Percentiles rank a stretch among this genome's conserved stretches.
These are phyloP conservation scores for Hordeum pubiflorum DNA, from an alignment of 202 grass and related monocot species.

Conservation along the genomic window DNA sequence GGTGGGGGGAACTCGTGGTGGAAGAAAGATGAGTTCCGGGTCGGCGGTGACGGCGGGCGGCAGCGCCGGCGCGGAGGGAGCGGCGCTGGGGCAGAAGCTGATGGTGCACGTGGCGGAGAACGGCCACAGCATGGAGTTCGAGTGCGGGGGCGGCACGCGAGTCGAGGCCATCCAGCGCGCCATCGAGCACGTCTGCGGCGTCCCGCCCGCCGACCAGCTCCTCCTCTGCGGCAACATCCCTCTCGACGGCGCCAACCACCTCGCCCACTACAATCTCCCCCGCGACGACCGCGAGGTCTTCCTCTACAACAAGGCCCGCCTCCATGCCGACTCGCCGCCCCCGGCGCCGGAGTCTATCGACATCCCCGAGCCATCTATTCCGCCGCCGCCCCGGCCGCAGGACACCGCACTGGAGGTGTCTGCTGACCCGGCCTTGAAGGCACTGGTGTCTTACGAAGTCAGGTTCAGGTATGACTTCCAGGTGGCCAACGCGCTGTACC, in stretches of 20 bases:
- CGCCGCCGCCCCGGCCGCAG: constrained; percentile 33
- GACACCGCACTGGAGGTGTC: constrained; percentile 46
- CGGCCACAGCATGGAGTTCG: constrained; percentile 84
- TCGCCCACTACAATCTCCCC: constrained; percentile 85
- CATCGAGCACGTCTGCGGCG: constrained; percentile 53
- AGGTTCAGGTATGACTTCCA: constrained; percentile 85
- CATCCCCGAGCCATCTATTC: constrained; percentile 46
- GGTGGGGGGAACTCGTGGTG: not conserved
- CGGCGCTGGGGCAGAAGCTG: constrained; percentile 60
- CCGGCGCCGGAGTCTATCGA: constrained; percentile 60
- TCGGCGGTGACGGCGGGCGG: constrained; percentile 74
- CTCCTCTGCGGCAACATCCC: constrained; percentile 77
- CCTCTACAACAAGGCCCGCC: constrained; percentile 82
- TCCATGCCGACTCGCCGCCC: constrained; percentile 39
- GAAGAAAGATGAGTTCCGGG: constrained; percentile 84
- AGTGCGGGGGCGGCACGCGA: constrained; percentile 57
- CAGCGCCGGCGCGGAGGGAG: constrained; percentile 32
- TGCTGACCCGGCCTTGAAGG: constrained; percentile 72
- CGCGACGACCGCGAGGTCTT: constrained; percentile 87
- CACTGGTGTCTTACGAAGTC: constrained; percentile 66
- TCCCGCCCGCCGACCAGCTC: constrained; percentile 61
- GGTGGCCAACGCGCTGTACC: constrained; percentile 59
- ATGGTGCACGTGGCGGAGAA: constrained; percentile 87
- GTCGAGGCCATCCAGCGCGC: constrained; percentile 63
- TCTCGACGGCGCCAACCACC: constrained; percentile 46